Base-by-base conservation (phyloP, 495 filamentous ascomycete genomes). In the Cercophora newfieldiana region DNA sequence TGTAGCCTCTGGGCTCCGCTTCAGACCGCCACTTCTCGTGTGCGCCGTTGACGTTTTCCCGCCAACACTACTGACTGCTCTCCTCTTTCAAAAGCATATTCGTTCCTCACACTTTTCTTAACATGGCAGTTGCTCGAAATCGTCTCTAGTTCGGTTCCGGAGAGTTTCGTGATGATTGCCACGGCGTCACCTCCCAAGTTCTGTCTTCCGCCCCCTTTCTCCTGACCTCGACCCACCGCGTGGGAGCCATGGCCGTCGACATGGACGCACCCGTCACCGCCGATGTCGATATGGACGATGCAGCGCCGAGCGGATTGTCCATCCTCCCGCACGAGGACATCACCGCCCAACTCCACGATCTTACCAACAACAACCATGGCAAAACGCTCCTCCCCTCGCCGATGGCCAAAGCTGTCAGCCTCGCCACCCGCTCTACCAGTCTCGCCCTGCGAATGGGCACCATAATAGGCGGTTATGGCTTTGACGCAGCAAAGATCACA, bases 401-500 rank as follows among this genome's bases (percentile, higher is more conserved):
- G 10, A 77, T 92, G 21, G 90, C 91, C 16, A 89, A 83, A 26
- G 77, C 87, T n/a, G 85, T 94, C 54, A 91, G 89, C 62, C 69
- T 91, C 26, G 78, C 89, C 24, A 86, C 90, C 3, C 85, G 88
- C 66, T 90, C 89, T 0, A 88, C 89, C 2, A 87, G 88, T 7
- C 80, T 92, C 21, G 88, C 86, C 14, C 79, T 94, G 37, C 86
- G 89, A n/a, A 70, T 92, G n/a, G 86, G 89, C 6, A 87, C 86
- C 0, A 81, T 88, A 54, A 81, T 93, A 19, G 86, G 89, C 1
- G 86, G 86, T 4, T 82, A 86, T 47, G 85, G 88, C 7, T 72
- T 93, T 31, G 85, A 88, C 73, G 86, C 87, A 14, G 89, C 88
- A 55, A 85, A 88, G 66, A 77, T 85, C 50, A 90, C 90, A 3